phyloP scores from a whole-genome alignment of 805 yeast genomes.

The Lipomyces oligophaga region DNA sequence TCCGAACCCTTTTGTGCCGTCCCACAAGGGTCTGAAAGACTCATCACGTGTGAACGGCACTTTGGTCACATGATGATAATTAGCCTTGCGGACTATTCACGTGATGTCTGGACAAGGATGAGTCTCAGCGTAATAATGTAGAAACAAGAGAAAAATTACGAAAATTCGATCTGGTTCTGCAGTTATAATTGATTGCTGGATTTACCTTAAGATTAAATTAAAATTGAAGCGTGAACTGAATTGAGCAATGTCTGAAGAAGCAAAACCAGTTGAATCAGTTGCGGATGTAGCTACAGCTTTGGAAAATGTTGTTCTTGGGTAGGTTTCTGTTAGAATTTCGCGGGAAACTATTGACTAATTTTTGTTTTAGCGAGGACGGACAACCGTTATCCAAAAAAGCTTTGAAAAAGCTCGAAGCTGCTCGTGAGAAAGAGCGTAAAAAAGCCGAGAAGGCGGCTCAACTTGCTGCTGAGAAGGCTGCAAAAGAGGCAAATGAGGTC shows the following conservation, averaged over 20 bases:
- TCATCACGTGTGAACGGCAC: too few relatives aligned
- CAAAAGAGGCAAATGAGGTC: constrained; percentile 65
- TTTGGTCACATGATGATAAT: too few relatives aligned
- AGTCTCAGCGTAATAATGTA: too few relatives aligned
- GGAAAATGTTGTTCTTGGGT: constrained; percentile 21
- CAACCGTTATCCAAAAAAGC: constrained; percentile 91
- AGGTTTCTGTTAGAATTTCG: constrained; percentile 1
- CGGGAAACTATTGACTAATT: not conserved
- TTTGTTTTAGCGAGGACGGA: constrained; percentile 58
- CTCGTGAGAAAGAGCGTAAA: constrained; percentile 85
- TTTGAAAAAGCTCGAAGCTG: constrained; percentile 88
- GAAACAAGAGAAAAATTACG: too few relatives aligned
- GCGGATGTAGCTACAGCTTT: constrained; percentile 7
- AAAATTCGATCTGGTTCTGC: too few relatives aligned
- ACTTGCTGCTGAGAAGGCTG: constrained; percentile 80
- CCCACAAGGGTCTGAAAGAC: too few relatives aligned
- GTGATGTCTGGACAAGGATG: too few relatives aligned
- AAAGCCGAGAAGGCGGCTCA: constrained; percentile 90
- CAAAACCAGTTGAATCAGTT: constrained; percentile 5
- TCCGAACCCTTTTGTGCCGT: too few relatives aligned
- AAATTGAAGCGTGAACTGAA: too few relatives aligned
- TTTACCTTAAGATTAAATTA: too few relatives aligned
- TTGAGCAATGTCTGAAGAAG: constrained; percentile 18
- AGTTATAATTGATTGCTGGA: too few relatives aligned
- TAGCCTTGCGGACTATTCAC: too few relatives aligned